These are phyloP conservation scores for Aaosphaeria arxii DNA, from an alignment of 2,329 filamentous ascomycete species.

Conservation along the genomic window DNA sequence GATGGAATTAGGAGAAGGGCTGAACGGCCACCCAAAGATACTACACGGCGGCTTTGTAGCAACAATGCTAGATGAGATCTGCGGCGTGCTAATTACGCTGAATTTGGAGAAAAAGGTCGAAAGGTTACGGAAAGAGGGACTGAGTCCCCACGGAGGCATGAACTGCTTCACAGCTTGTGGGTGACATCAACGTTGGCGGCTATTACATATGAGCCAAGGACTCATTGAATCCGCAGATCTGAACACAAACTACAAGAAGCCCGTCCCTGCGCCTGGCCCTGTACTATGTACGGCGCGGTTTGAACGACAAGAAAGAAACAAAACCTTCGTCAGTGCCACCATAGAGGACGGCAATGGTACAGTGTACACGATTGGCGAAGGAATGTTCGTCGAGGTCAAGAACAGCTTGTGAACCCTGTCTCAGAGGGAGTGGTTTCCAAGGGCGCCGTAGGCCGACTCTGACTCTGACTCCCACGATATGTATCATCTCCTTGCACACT, in stretches of 20 bases:
- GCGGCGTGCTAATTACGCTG: conserved; percentile 49
- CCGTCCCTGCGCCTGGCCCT: conserved; percentile 50
- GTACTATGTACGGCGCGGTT: conserved; percentile 48
- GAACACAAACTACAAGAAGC: conserved; percentile 54
- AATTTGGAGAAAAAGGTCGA: conserved; percentile 33
- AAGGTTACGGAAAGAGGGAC: conserved; percentile 2
- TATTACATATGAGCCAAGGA: background rate
- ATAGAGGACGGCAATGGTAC: conserved; percentile 50
- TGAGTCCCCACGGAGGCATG: conserved; percentile 4
- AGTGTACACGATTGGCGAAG: conserved; percentile 52
- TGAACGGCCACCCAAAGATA: conserved; percentile 54
- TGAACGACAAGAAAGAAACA: conserved; percentile 51
- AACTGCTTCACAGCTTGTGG: conserved; percentile 34
- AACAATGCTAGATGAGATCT: conserved; percentile 58
- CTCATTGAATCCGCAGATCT: conserved; percentile 37
- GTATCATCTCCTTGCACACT: too few relatives aligned
- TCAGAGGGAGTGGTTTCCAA: background rate
- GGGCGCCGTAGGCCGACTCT: background rate
- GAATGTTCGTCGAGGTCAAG: conserved; percentile 46
- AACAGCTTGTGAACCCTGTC: conserved; percentile 17
- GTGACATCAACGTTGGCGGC: conserved; percentile 4
- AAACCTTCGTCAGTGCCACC: conserved; percentile 49
- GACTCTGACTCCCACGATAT: too few relatives aligned
- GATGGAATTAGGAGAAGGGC: conserved; percentile 47
- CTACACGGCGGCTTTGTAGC: conserved; percentile 59